A percentile compares a stretch with the other conserved stretches of the same genome.
phyloP scores from a whole-genome alignment of 2,329 filamentous ascomycete genomes.

The Pseudonectria buxi region DNA sequence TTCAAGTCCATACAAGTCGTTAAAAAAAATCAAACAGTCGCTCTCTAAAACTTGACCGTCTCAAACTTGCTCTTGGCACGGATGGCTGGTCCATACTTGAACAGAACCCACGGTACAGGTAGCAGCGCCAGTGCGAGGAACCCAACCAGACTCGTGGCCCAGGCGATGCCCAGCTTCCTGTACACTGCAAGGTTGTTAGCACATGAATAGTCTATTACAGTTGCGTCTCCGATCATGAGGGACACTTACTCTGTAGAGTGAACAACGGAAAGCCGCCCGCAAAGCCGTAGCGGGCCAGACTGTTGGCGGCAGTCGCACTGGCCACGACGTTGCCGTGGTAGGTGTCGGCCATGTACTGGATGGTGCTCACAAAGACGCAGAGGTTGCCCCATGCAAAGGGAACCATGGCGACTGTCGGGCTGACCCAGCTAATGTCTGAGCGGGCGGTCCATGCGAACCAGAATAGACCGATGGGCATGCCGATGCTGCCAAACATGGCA shows the following conservation, averaged over 20 bases:
- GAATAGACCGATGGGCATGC: slow-evolving; percentile 47
- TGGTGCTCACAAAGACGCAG: slow-evolving; percentile 48
- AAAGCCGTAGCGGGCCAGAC: slow-evolving; percentile 48
- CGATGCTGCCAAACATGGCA: slow-evolving; percentile 51
- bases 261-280: slow-evolving; percentile 55
- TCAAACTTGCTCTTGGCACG: slow-evolving; percentile 35
- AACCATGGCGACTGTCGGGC: slow-evolving; percentile 44
- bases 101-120: slow-evolving; percentile 48
- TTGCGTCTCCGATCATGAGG: accelerated
- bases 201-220: accelerated
- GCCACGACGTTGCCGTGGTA: slow-evolving; percentile 50
- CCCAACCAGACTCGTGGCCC: slow-evolving; percentile 40
- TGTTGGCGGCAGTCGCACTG: slow-evolving; percentile 53
- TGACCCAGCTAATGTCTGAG: slow-evolving; percentile 40
- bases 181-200: slow-evolving; percentile 32
- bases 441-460: slow-evolving; percentile 55
- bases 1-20: no score
- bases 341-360: slow-evolving; percentile 48
- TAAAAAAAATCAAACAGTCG: neutral
- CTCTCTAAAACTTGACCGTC: slow-evolving; percentile 21
- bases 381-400: slow-evolving; percentile 56
- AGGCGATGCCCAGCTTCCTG: slow-evolving; percentile 34
- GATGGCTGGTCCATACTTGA: slow-evolving; percentile 41
- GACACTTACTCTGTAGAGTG: slow-evolving; percentile 45
- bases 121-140: slow-evolving; percentile 42